Base-by-base conservation (phyloP, 345 rosid species). In the Aegle marmelos region DNA sequence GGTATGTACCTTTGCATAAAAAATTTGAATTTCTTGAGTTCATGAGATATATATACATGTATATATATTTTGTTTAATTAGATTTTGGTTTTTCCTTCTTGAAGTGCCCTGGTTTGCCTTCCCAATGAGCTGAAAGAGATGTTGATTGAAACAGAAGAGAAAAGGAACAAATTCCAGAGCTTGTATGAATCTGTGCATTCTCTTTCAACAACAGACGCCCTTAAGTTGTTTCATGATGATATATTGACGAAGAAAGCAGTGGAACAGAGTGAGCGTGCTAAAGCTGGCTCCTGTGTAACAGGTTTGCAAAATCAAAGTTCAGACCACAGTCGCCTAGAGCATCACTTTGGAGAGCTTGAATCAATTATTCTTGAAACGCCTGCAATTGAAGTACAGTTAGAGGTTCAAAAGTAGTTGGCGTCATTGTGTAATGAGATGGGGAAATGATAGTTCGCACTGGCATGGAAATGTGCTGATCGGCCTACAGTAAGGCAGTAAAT, bases 51-150 rank as follows among this genome's bases (percentile, higher is more conserved):
- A 68, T 5, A 61, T 5, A 28, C 1, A 1, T 48, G 28, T 31
- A 28, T 62, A 14, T 25, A 48, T 65, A n/a, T 62, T 59, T 74
- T 74, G 41, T 34, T 33, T 62, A 22, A 24, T 36, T 16, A 13
- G 54, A 68, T 36, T 66, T 66, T 70, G 54, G 59, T 30, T 22
- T 33, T 27, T 73, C 74, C 25, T 70, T 13, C 80, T 60, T 19
- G 45, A 84, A 93, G 97, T 77, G 91, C 88, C 9, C n/a, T 93
- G 66, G 88, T 89, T 39, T 87, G 86, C 76, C 90, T 93, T 62
- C 95, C 94, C 1, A 75, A 84, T 72, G 90, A 53, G 4, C 67
- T 91, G 83, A 90, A 83, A 77, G 88, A 88, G 82, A 86, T 68
- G 79, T 78, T 91, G 76, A 66, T 79, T 7, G 85, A 86, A 60